Conservation (phyloP, 306 rosid species). For the Cajanus cajan region DNA sequence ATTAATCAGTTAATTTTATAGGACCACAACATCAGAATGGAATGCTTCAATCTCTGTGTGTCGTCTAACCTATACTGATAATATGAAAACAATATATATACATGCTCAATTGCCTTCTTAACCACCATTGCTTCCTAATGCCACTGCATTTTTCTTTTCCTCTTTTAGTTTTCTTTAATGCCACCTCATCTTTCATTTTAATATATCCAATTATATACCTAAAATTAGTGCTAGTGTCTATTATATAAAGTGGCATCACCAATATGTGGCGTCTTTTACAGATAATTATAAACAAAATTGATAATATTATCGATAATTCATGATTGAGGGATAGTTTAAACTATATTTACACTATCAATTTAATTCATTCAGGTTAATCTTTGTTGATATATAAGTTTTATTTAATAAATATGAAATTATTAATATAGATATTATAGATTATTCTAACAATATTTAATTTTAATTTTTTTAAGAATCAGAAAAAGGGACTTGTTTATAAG, state of each 20-base stretch:
- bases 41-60: neutral
- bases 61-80: neutral
- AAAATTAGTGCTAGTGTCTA: neutral
- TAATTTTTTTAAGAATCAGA: no score
- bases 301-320: no score
- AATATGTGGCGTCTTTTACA: neutral
- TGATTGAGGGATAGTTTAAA: no score
- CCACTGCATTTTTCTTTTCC: neutral
- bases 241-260: constrained; percentile 1
- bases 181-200: neutral
- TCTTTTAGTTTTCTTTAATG: neutral
- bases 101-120: constrained; percentile 17
- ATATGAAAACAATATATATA: neutral
- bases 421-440: no score
- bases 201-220: neutral
- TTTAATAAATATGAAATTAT: no score
- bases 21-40: constrained; percentile 9
- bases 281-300: no score
- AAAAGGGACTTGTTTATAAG: neutral
- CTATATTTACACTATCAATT: no score
- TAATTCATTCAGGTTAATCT: no score
- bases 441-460: no score
- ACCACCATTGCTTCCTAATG: constrained; percentile 19
- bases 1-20: neutral
- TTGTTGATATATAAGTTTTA: no score